A percentile compares a stretch with the other conserved stretches of the same genome.
Evolutionary conservation across 78 protist genomes (phyloP).

Genomic region (Dictyostelium capitatum): DNA sequence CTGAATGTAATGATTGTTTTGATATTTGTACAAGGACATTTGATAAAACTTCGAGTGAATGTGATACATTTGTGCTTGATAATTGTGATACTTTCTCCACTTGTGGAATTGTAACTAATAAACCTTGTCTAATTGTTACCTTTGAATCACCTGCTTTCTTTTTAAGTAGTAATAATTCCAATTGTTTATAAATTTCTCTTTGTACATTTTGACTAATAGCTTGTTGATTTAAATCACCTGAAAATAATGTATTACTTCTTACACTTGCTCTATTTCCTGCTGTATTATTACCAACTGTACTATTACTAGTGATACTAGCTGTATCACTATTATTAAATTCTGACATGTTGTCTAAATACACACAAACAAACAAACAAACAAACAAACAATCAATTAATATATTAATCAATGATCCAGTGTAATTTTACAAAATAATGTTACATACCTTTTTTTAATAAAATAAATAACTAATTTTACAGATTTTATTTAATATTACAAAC

Average conservation of each 20-base stretch:
- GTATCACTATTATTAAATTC: too few species aligned
- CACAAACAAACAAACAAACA: too few species aligned
- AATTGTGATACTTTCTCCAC: slow-evolving; percentile 47
- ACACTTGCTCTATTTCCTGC: not conserved
- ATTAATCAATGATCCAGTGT: not conserved
- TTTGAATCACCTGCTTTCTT: slow-evolving; percentile 36
- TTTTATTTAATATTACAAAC: too few species aligned
- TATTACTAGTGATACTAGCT: not conserved
- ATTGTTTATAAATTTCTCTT: slow-evolving; percentile 59
- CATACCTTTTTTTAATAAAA: too few species aligned
- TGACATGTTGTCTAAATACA: too few species aligned
- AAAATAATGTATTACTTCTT: slow-evolving; percentile 46
- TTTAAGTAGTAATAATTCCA: slow-evolving; percentile 43
- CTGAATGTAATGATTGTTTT: slow-evolving; percentile 27
- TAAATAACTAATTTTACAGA: too few species aligned
- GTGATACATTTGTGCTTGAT: slow-evolving; percentile 7
- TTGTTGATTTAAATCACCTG: slow-evolving; percentile 63
- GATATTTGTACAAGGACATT: slow-evolving; percentile 62
- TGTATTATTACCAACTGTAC: not conserved
- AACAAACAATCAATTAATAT: not conserved
- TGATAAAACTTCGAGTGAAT: slow-evolving; percentile 46
- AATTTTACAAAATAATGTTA: too few species aligned
- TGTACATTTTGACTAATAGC: slow-evolving; percentile 45
- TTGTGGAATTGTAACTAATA: slow-evolving; percentile 55
- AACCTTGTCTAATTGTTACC: slow-evolving; percentile 50